phyloP scores from a whole-genome alignment of 805 yeast species.

The Candida maris region DNA sequence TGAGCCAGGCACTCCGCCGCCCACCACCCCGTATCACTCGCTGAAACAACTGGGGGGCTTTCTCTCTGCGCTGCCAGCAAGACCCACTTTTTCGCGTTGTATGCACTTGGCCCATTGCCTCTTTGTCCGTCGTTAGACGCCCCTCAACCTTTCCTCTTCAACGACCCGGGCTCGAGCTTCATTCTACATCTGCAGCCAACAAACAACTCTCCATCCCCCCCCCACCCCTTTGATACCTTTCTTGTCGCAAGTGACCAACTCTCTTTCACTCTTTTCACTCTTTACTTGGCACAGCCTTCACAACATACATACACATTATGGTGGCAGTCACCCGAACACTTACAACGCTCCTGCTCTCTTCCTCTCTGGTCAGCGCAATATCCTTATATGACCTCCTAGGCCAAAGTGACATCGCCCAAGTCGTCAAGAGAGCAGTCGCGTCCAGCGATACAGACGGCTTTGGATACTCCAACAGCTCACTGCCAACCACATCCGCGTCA shows the following conservation, averaged over 20 bases:
- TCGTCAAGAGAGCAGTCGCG: slow-evolving; percentile 10
- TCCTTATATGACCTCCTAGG: slow-evolving; percentile 9
- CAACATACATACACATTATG: not conserved
- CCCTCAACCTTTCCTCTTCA: too few relatives aligned
- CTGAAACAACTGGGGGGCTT: too few relatives aligned
- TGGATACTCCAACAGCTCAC: slow-evolving; percentile 3
- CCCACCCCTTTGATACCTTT: slow-evolving; percentile 4
- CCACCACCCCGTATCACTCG: too few relatives aligned
- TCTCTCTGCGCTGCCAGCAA: too few relatives aligned
- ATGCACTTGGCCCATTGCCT: too few relatives aligned
- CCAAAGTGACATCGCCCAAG: slow-evolving; percentile 4
- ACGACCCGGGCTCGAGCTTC: too few relatives aligned
- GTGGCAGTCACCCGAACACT: not conserved
- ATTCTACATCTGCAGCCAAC: not conserved
- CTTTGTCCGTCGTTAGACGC: too few relatives aligned
- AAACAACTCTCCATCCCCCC: slow-evolving; percentile 1
- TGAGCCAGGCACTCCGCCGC: too few relatives aligned
- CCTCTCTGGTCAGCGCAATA: slow-evolving; percentile 4
- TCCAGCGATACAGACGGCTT: not conserved
- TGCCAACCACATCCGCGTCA: not conserved
- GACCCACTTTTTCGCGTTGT: too few relatives aligned
- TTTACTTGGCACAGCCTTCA: slow-evolving; percentile 9
- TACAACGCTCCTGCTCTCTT: slow-evolving; percentile 1
- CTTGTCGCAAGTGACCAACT: slow-evolving; percentile 1
- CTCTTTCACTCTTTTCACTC: not conserved